These are phyloP conservation scores for Sphagnum magellanicum DNA, from an alignment of 228 moss, liverwort and hornwort species.

Conservation along the genomic window DNA sequence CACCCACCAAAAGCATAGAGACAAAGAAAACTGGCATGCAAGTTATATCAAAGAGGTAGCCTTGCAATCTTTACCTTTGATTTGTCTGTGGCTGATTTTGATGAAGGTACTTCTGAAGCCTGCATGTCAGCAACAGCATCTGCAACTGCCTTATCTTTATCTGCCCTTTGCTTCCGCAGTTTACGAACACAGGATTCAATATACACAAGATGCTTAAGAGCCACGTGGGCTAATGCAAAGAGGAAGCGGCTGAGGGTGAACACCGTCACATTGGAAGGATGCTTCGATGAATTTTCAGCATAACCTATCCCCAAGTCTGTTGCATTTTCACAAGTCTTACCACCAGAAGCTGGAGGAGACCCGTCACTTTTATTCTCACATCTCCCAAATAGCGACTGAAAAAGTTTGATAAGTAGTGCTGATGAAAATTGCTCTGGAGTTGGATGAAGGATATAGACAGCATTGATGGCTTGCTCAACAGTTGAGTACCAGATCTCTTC, in stretches of 20 bases:
- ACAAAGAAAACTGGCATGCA: neutral
- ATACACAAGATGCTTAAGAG: conserved; percentile 90
- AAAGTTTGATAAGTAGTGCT: conserved; percentile 57
- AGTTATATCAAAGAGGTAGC: neutral
- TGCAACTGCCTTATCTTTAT: conserved; percentile 60
- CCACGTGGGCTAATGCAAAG: conserved; percentile 73
- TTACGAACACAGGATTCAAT: conserved; percentile 72
- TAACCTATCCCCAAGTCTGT: conserved; percentile 15
- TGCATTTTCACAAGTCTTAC: conserved; percentile 8
- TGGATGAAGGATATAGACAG: conserved; percentile 82
- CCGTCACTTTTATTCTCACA: conserved; percentile 9
- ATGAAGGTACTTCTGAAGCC: conserved; percentile 14
- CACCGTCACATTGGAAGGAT: conserved; percentile 19
- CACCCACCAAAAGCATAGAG: neutral
- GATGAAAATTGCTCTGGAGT: conserved; percentile 79
- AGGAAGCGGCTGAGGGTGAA: conserved; percentile 68
- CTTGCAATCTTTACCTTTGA: conserved; percentile 21
- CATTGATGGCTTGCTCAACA: conserved; percentile 91
- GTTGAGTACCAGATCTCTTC: conserved; percentile 92
- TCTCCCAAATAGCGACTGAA: conserved; percentile 42
- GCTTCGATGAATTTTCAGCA: conserved; percentile 14
- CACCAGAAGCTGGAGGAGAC: conserved; percentile 9
- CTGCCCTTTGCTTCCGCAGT: conserved; percentile 70
- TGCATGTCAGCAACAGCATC: conserved; percentile 53
- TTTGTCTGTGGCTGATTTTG: conserved; percentile 25